Conservation (phyloP, 306 rosid genomes). For the Prunus mira region DNA sequence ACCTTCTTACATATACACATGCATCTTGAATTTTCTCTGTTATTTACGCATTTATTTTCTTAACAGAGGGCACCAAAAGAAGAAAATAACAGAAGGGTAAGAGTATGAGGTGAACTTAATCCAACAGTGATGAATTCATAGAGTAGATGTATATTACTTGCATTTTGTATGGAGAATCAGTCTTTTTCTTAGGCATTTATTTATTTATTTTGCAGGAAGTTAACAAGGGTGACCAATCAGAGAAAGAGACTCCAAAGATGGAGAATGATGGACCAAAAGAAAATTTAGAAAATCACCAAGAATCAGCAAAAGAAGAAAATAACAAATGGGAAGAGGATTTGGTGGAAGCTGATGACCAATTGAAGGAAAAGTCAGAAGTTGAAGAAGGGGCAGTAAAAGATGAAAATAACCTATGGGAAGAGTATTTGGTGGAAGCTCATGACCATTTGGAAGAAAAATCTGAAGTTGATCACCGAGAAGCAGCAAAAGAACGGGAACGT, state of each 20-base stretch:
- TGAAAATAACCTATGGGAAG: background rate
- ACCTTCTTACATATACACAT: background rate
- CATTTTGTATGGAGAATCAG: background rate
- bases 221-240: background rate
- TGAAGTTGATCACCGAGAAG: background rate
- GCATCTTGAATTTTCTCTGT: background rate
- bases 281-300: background rate
- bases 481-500: background rate
- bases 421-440: background rate
- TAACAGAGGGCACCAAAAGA: background rate
- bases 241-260: background rate
- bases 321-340: background rate
- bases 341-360: background rate
- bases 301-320: background rate
- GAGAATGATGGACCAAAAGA: background rate
- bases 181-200: background rate
- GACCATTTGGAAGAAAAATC: background rate
- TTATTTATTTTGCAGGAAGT: background rate
- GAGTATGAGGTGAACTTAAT: background rate
- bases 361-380: background rate
- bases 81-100: background rate
- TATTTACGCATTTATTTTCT: background rate
- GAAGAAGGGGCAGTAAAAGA: background rate
- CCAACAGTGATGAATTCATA: background rate
- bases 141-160: background rate